phyloP scores from a whole-genome alignment of 2,329 filamentous ascomycete genomes.

The Orbilia brochopaga region DNA sequence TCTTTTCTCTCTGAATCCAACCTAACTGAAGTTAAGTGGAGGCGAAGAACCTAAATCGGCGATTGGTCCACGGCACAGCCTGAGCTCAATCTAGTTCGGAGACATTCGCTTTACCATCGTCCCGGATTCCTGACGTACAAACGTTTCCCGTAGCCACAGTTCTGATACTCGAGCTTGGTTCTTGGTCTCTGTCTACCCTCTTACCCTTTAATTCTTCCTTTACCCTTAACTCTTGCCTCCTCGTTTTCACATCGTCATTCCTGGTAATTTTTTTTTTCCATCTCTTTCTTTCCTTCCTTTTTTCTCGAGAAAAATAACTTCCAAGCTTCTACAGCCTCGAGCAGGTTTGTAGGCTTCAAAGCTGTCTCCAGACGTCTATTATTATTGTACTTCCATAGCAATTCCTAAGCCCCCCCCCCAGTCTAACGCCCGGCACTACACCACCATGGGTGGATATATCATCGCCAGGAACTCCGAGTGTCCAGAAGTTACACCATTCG shows the following conservation, averaged over 20 bases:
- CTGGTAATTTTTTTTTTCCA: background rate
- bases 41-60: background rate
- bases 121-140: background rate
- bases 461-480: conserved; percentile 32
- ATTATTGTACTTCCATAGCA: no score
- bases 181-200: background rate
- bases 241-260: background rate
- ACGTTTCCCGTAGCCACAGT: background rate
- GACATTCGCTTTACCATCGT: background rate
- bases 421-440: background rate
- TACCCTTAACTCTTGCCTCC: background rate
- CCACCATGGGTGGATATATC: conserved; percentile 44
- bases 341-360: no score
- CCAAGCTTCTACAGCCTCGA: no score
- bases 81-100: background rate
- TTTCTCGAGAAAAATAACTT: no score
- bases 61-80: conserved; percentile 1
- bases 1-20: conserved; percentile 10
- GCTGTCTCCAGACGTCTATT: no score
- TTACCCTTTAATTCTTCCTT: background rate
- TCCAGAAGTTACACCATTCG: conserved; percentile 11
- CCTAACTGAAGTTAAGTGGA: background rate
- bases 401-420: no score
- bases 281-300: no score
- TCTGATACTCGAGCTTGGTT: background rate